phyloP scores from a whole-genome alignment of 1,284 basidiomycete genomes.

The Tilletia horrida region DNA sequence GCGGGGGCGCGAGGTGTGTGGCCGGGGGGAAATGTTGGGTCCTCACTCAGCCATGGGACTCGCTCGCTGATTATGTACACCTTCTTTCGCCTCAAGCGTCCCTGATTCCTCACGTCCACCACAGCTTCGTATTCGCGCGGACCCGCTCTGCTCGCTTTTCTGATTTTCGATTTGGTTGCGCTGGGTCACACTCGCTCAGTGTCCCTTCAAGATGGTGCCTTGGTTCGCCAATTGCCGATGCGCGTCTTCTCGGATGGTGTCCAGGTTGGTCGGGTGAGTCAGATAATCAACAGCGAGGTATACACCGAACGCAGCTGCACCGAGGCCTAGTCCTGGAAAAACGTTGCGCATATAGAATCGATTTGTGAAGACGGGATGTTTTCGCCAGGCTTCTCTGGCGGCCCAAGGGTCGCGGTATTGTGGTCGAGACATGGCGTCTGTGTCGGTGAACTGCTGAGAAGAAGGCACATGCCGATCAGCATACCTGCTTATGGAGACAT shows the following conservation, averaged over 20 bases:
- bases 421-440: slow-evolving; percentile 33
- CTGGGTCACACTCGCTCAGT: background rate
- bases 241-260: slow-evolving; percentile 50
- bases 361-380: slow-evolving; percentile 53
- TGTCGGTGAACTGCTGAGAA: background rate
- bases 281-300: slow-evolving; percentile 41
- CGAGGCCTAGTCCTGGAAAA: slow-evolving; percentile 52
- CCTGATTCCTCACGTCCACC: too few species aligned
- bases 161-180: too few species aligned
- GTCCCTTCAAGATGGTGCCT: slow-evolving; percentile 3
- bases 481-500: too few species aligned
- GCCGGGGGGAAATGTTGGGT: too few species aligned
- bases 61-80: too few species aligned
- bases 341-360: slow-evolving; percentile 49
- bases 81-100: too few species aligned
- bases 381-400: slow-evolving; percentile 53
- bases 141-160: too few species aligned
- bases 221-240: slow-evolving; percentile 34
- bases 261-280: slow-evolving; percentile 47
- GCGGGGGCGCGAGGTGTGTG: too few species aligned
- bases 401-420: slow-evolving; percentile 54
- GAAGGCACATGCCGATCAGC: too few species aligned
- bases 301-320: slow-evolving; percentile 42
- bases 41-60: too few species aligned
- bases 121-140: too few species aligned